Percentiles rank a stretch among this genome's conserved stretches.
These are phyloP conservation scores for Geosmithia morbida DNA, from an alignment of 2,329 filamentous ascomycete genomes.

Conservation along the genomic window DNA sequence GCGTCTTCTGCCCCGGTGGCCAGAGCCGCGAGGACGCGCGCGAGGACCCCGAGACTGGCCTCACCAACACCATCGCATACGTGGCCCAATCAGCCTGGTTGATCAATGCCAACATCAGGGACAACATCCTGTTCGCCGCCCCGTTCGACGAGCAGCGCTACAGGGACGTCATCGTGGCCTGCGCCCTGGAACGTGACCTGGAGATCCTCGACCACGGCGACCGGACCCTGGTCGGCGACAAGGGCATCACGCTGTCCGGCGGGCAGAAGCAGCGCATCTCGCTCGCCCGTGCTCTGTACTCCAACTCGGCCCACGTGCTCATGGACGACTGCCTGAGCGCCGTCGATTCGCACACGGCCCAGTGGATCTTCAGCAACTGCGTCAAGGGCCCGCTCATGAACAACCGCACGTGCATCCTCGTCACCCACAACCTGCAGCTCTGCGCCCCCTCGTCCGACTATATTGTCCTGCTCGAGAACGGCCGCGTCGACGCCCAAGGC, in stretches of 20 bases:
- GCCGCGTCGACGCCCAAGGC: constrained; percentile 65
- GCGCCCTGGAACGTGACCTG: constrained; percentile 79
- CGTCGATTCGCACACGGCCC: constrained; percentile 92
- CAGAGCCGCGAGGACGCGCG: constrained; percentile 74
- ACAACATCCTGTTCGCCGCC: constrained; percentile 87
- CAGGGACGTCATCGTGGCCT: constrained; percentile 75
- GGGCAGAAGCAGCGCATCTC: constrained; percentile 34
- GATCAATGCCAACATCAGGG: constrained; percentile 86
- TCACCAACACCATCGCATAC: constrained; percentile 88
- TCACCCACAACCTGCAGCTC: constrained; percentile 89
- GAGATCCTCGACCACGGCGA: constrained; percentile 88
- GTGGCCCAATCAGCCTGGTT: constrained; percentile 96
- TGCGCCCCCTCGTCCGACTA: constrained; percentile 69
- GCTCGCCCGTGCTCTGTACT: constrained; percentile 70
- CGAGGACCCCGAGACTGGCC: constrained; percentile 66
- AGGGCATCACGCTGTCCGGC: constrained; percentile 90
- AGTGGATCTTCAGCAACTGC: constrained; percentile 95
- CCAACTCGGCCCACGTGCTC: constrained; percentile 77
- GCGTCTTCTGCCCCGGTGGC: constrained; percentile 73
- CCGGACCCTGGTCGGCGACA: constrained; percentile 88
- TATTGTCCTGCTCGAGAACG: constrained; percentile 79
- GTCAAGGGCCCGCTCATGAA: constrained; percentile 82
- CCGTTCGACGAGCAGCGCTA: constrained; percentile 73
- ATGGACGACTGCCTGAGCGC: constrained; percentile 93
- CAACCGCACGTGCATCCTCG: constrained; percentile 79